Base-by-base conservation (phyloP, 768 basidiomycete genomes). In the Rhizopogon vesiculosus region DNA sequence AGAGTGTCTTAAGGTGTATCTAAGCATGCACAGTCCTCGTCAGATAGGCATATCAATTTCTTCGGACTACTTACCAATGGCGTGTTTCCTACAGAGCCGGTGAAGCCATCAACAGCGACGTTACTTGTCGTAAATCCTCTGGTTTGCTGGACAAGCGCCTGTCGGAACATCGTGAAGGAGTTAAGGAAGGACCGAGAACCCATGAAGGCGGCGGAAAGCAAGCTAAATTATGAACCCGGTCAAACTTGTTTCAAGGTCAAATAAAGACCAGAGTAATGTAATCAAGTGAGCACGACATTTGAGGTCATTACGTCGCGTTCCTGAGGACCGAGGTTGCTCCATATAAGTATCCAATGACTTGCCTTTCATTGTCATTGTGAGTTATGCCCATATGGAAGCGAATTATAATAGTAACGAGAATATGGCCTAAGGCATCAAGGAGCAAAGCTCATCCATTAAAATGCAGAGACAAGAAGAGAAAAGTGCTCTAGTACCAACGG, bases 41-140 rank as follows among this genome's bases (percentile, higher is more conserved):
- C 25, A 54, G 48, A 56, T 46, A 41, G 13, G 3, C 45, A 25
- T 9, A 41, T 39, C 4, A 48, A 12, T 48, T 7, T 19, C 7
- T 19, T 48, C 15, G 29, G 2, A 18, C 44, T 8, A 71, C 84
- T 64, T 56, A 95, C 94, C 43, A 98, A 76, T 54, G 96, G 96
- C 0, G 96, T 98, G 72, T 93, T 93, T 59, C 95, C 96, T 43
- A 98, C 81, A 28, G 94, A 86, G 5, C 87, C 92, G 9, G 81
- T 83, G 72, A 98, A 94, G 45, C 95, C 92, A 53, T 88, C 74
- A 25, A 86, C 87, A 16, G 77, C 61, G 22, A 73, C 61, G 42
- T 41, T 19, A 6, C 67, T 71, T 19, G 79, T 75, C 19, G 74
- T 69, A 41, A 79, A 75, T 13, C 65, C 56, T 70, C 74, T 58